Evolutionary conservation across 352 stramenopile genomes (phyloP).

Genomic region (Pythium scleroteichum): DNA sequence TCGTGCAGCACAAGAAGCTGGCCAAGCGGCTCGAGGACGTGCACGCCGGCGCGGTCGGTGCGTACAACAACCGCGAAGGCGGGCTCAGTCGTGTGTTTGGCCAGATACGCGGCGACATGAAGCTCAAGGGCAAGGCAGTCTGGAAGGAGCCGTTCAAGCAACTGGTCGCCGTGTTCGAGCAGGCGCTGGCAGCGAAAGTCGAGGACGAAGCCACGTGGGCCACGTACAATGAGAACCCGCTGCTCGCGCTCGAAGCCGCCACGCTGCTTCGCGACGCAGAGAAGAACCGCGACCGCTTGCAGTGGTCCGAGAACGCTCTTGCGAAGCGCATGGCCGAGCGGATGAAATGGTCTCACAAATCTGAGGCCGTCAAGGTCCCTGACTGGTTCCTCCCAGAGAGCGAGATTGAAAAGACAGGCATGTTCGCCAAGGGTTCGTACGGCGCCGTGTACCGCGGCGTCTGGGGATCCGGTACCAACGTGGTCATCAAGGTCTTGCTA

Average conservation of each 20-base stretch:
- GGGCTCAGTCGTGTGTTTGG: neutral
- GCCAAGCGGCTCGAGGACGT: neutral
- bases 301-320: neutral
- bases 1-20: constrained; percentile 16
- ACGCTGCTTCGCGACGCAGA: constrained; percentile 9
- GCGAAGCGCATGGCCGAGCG: neutral
- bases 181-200: neutral
- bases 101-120: neutral
- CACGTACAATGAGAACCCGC: neutral
- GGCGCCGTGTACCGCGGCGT: constrained; percentile 4
- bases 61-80: constrained; percentile 9
- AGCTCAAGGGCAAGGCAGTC: neutral
- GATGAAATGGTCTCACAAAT: constrained; percentile 5
- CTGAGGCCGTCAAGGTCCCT: neutral
- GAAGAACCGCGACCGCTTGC: neutral
- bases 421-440: constrained; percentile 13
- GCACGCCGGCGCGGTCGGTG: neutral
- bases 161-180: neutral
- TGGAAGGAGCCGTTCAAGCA: neutral
- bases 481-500: constrained; percentile 16
- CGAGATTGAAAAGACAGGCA: neutral
- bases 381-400: constrained; percentile 12
- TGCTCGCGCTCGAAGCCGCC: constrained; percentile 2
- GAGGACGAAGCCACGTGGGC: neutral
- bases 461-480: constrained; percentile 16